These are phyloP conservation scores for Phytophthora ramorum DNA, from an alignment of 352 stramenopile species.

Conservation along the genomic window DNA sequence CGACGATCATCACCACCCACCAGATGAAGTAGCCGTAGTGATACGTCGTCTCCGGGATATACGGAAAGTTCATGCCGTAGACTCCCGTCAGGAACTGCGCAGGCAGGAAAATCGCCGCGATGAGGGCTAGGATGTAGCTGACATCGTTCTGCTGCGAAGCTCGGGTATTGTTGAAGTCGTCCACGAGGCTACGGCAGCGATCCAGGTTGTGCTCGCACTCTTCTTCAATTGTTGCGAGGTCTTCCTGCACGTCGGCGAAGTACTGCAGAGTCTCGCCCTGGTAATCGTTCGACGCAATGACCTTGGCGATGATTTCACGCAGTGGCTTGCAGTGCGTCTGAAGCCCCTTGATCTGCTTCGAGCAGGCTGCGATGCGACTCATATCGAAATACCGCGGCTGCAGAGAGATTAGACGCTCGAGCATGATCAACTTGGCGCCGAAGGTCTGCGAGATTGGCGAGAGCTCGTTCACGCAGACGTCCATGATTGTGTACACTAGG, in stretches of 20 bases:
- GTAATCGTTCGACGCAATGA: slow-evolving; percentile 72
- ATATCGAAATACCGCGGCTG: slow-evolving; percentile 63
- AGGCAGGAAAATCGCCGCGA: slow-evolving; percentile 80
- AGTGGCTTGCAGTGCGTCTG: slow-evolving; percentile 72
- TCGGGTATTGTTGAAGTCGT: slow-evolving; percentile 72
- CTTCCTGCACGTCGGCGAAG: slow-evolving; percentile 82
- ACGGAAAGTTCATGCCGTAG: slow-evolving; percentile 90
- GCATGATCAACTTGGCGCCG: slow-evolving; percentile 68
- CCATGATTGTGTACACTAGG: slow-evolving; percentile 76
- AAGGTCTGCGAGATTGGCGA: slow-evolving; percentile 74
- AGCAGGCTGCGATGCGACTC: slow-evolving; percentile 47
- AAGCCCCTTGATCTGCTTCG: slow-evolving; percentile 74
- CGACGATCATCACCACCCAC: slow-evolving; percentile 61
- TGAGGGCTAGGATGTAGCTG: slow-evolving; percentile 77
- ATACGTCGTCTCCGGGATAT: slow-evolving; percentile 78
- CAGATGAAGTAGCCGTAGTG: slow-evolving; percentile 79
- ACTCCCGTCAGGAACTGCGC: slow-evolving; percentile 85
- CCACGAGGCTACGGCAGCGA: slow-evolving; percentile 60
- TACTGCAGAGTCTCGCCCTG: slow-evolving; percentile 72
- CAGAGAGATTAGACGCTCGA: slow-evolving; percentile 60
- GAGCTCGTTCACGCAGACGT: slow-evolving; percentile 79
- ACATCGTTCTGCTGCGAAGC: slow-evolving; percentile 70
- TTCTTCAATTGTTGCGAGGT: slow-evolving; percentile 72
- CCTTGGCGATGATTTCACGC: slow-evolving; percentile 62
- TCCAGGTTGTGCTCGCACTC: slow-evolving; percentile 82